Evolutionary conservation across 108 stramenopile genomes (phyloP), one percentile per base, ranked within the genome.

Genomic region (Skeletonema tropicum): DNA sequence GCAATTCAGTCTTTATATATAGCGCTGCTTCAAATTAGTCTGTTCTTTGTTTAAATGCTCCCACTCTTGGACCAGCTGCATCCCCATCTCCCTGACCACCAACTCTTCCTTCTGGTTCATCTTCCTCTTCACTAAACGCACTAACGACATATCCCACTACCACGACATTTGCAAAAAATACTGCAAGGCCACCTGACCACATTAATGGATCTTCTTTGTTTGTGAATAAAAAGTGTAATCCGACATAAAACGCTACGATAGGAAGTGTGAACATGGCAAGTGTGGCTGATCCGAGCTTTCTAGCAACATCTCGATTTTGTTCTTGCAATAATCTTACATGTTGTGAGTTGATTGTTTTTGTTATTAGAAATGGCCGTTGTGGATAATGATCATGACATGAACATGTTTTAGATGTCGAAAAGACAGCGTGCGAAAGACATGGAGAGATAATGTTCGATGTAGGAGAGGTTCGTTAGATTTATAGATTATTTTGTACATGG

Each of bases 11-110:
- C 3, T 45, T 1, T 12, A 11, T 41, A 0, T 12, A 11, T 41
- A 13, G 11, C 12, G 39, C 10, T 41, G 39, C 39, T 14, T 41
- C 39, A 1, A 11, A 41, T 45, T 45, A 83, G 64, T 83, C 82
- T 36, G 82, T 83, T 26, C 82, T 42, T 57, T 75, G 73, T 61
- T 83, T 83, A 35, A 83, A 83, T 15, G 77, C 77, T 21, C 82
- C 82, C 5, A 77, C 76, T 39, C 78, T 38, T 25, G 82, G 82
- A 62, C 67, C 77, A 41, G 57, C 67, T 42, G 7, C 59, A 58
- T 80, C 79, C 15, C 71, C 71, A 57, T 78, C 77, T 31, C 57
- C 55, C 38, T 69, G 35, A 3, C 57, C 63, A 25, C 39, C 35
- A 57, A 12, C 30, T 63, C 21, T 30, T 31, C 64, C 6, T 5